Conservation (phyloP, 2,329 filamentous ascomycete species). For the Colletotrichum sp. region DNA sequence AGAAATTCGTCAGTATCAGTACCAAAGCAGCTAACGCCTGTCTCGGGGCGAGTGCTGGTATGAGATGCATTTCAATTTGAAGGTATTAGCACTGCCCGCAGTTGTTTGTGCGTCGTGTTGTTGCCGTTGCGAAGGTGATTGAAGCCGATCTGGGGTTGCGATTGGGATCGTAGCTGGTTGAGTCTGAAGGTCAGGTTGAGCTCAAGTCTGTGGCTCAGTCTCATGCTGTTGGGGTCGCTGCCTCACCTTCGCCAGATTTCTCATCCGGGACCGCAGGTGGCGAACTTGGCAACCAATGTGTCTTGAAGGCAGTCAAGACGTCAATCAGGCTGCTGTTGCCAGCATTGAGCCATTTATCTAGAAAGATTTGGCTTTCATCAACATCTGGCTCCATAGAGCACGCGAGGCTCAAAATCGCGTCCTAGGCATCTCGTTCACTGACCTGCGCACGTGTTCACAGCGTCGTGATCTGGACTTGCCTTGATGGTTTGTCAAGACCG, state of each 20-base stretch:
- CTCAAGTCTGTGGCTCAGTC: not conserved
- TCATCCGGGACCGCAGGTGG: not conserved
- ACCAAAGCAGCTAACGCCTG: not conserved
- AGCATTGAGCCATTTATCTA: not conserved
- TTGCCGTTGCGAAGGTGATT: not conserved
- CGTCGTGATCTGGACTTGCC: not conserved
- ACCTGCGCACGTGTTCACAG: not conserved
- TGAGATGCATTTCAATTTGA: not conserved
- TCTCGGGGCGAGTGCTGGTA: not conserved
- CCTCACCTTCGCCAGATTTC: not conserved
- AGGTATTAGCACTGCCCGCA: not conserved
- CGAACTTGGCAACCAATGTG: not conserved
- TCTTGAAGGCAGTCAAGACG: not conserved
- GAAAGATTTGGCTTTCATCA: not conserved
- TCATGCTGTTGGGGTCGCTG: not conserved
- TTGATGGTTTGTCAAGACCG: not conserved
- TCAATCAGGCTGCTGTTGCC: not conserved
- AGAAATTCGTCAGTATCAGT: not conserved
- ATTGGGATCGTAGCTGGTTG: not conserved
- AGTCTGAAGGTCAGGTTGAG: not conserved
- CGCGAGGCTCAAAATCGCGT: not conserved
- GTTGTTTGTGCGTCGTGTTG: not conserved
- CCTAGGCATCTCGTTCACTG: not conserved
- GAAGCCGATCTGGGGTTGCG: not conserved
- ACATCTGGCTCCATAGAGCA: not conserved